These are phyloP conservation scores for Saccharomyces mikatae DNA, from an alignment of 805 yeast genomes.

Conservation along the genomic window DNA sequence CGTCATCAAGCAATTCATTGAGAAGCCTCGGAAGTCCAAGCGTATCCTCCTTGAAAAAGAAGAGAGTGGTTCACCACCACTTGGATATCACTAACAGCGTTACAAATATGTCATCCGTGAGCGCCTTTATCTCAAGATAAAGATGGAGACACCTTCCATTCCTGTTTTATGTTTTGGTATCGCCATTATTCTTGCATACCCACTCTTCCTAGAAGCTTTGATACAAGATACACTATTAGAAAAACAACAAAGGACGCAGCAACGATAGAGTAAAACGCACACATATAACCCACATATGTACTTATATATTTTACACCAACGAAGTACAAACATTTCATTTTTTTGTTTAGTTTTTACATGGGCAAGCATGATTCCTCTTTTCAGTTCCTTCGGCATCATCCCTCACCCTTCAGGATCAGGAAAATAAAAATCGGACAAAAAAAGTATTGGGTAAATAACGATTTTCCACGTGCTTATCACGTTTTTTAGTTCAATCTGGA, in stretches of 20 bases:
- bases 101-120: conserved; percentile 8
- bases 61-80: conserved; percentile 13
- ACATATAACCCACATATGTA: not conserved
- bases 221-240: not conserved
- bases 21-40: conserved; percentile 7
- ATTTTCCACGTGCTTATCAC: conserved; percentile 29
- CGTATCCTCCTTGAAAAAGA: conserved; percentile 5
- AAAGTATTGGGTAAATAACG: conserved; percentile 1
- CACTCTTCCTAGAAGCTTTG: not conserved
- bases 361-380: not conserved
- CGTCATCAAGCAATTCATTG: conserved; percentile 14
- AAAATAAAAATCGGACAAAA: not conserved
- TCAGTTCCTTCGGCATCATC: not conserved
- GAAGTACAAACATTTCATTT: not conserved
- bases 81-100: conserved; percentile 16
- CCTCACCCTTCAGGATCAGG: not conserved
- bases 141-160: not conserved
- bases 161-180: not conserved
- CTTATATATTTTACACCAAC: not conserved
- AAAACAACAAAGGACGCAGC: not conserved
- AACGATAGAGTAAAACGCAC: not conserved
- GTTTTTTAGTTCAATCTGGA: conserved; percentile 11
- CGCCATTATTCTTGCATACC: not conserved
- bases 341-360: not conserved
- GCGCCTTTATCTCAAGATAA: conserved; percentile 12